Base-by-base conservation (phyloP, 108 stramenopile species). In the Hondaea fermentalgiana region DNA sequence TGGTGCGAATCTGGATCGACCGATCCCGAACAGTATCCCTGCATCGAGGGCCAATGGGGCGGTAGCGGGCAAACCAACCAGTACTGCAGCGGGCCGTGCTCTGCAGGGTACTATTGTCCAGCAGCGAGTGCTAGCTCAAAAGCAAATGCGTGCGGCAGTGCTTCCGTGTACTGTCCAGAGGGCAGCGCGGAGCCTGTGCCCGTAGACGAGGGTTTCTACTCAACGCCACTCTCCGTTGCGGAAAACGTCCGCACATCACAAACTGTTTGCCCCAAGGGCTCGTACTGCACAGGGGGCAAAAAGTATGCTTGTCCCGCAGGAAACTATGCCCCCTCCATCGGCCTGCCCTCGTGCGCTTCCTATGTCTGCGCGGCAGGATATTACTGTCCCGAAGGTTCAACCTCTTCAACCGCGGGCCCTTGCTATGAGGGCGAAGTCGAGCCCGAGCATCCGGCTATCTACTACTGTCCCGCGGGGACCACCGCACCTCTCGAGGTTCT, bases 41-140 rank as follows among this genome's bases (percentile, higher is more conserved):
- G 83, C 76, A 16, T 28, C 5, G 83, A 59, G 5, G 83, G 83
- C 5, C 55, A 57, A 17, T 89, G 28, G 29, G 83, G 89, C 12
- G 47, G 25, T 45, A n/a, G 23, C 42, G 89, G 89, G 8, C 89
- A 59, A 10, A 59, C 83, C 43, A 60, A 59, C 47, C 6, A 44
- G 12, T 57, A 89, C 23, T 89, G 89, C 60, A 28, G 28, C 47
- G 89, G 89, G n/a, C 83, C 60, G 8, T 89, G 89, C 53, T 42
- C 89, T 25, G 76, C 87, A 5, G 89, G 89, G 8, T 60, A 89
- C 59, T 89, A 60, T 28, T 89, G 89, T 49, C 89, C 89, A 16
- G 55, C 43, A 5, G 87, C 44, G 8, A 43, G 60, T 6, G 16
- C 58, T 6, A 49, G 19, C 6, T 72, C 25, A 8, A 57, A 21